Evolutionary conservation across 768 basidiomycete genomes (phyloP), one percentile per base, ranked within the genome.

Genomic region (Hortiboletus flavorubellus): DNA sequence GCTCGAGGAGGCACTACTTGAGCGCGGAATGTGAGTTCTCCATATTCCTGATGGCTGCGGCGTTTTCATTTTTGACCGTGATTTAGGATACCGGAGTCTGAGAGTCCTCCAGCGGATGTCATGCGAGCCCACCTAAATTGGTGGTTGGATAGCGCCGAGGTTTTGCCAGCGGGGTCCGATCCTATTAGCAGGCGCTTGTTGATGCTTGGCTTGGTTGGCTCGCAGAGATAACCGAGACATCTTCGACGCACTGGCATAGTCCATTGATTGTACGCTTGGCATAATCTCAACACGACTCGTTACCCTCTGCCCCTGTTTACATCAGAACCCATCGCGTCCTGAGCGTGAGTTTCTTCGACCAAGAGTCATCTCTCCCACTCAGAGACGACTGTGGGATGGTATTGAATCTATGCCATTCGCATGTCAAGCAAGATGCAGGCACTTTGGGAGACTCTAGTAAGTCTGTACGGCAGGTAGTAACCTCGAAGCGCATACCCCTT

Each of bases 1-100:
- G 59, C 72, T 91, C 7, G 73, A 76, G 30, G 81, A 88, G 52
- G 86, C 88, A 4, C 75, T 93, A 14, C 75, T 80, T 55, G 90
- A 91, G 68, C 84, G 91, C 55, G 91, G 87, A 63, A 77, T 91
- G 91, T 92, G 66, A 66, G 88, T 77, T 16, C 15, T 35, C 8
- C 5, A n/a, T 18, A 6, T 43, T 21, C 8, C 44, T 21, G 37
- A 35, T 47, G 34, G 34, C 31, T 26, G 8, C 23, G 35, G 15
- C 21, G 15, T 44, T 16, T n/a, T 12, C 9, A 40, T 15, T 15
- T 10, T 46, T 54, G 40, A 59, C 21, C 18, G 10, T 51, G 52
- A 79, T 76, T 77, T 26, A 75, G 77, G 66, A 66, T 68, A 56
- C 62, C 68, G 26, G 64, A 65, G 44, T 52, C 56, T 10, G 72